Evolutionary conservation across 1,284 basidiomycete species (phyloP), one percentile per base, ranked within the genome.

Genomic region (Fomitopsis schrenkii): DNA sequence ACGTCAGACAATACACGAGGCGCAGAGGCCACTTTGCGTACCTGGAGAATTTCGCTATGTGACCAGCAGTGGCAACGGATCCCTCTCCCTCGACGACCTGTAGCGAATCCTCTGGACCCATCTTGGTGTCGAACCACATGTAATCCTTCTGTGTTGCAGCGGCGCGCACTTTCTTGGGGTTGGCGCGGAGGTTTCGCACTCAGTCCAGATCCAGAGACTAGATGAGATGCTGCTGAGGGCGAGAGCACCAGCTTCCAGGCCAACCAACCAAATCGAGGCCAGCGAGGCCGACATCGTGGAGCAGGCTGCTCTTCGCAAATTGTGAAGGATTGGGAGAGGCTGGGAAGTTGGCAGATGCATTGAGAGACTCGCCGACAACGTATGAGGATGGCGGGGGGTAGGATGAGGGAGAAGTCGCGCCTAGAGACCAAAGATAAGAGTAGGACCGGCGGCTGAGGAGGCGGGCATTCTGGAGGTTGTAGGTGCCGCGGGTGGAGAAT

Each of bases 1-100:
- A n/a, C 4, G 42, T 62, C 5, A 59, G 57, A n/a, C 5, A 52
- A 57, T 12, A 17, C 17, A 8, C 3, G 26, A 30, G 28, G 22
- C 7, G 12, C n/a, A n/a, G 12, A 52, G 35, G 7, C 14, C 26
- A 55, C 28, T 42, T 2, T 9, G 77, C 86, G 68, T 64, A 94
- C 95, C 88, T 87, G 30, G 91, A 86, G 72, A 98, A 98, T 72
- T 95, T 94, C 58, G 93, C 88, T 95, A 98, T 97, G 50, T 98
- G 79, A 19, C 96, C 96, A 61, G 92, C 96, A 55, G 95, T 93
- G 62, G 94, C 94, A 59, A 91, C 76, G 41, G 84, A 80, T 48
- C 83, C 81, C 42, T 82, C 79, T 28, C 82, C 79, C 28, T 80
- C 80, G 44, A 78, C 75, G 60, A 77, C 75, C 62, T 80, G 78